Conservation (phyloP, 371 early-diverging fungal species). For the Coemansia sp. region DNA sequence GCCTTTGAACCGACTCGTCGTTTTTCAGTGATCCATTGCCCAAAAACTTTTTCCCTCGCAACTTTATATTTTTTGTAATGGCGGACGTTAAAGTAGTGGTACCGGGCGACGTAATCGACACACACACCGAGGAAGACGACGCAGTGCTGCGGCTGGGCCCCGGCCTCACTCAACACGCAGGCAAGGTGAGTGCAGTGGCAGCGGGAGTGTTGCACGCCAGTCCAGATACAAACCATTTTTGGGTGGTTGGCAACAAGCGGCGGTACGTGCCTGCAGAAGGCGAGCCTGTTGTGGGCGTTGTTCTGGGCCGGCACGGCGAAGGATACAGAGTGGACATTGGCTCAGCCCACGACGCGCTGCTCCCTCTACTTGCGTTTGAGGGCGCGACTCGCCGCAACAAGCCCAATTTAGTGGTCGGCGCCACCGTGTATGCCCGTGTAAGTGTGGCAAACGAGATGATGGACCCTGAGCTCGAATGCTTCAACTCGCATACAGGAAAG, state of each 20-base stretch:
- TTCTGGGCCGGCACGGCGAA: constrained; percentile 69
- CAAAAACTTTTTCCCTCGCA: not conserved
- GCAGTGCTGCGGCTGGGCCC: constrained; percentile 69
- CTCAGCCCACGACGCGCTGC: constrained; percentile 77
- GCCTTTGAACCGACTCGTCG: not conserved
- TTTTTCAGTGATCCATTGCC: not conserved
- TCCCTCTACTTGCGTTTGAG: constrained; percentile 86
- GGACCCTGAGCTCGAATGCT: constrained; percentile 94
- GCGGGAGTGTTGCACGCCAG: constrained; percentile 70
- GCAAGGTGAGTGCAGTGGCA: constrained; percentile 64
- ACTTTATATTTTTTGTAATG: constrained; percentile 11
- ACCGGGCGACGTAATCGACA: constrained; percentile 63
- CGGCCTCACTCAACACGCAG: constrained; percentile 68
- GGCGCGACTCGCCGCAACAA: constrained; percentile 91
- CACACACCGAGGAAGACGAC: constrained; percentile 14
- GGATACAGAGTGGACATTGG: constrained; percentile 90
- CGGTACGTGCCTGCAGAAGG: constrained; percentile 84
- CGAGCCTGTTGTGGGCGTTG: constrained; percentile 86
- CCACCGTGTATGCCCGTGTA: constrained; percentile 82
- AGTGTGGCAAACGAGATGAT: constrained; percentile 88
- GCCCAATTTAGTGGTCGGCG: constrained; percentile 78
- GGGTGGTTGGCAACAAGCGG: constrained; percentile 80
- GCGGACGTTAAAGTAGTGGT: constrained; percentile 55
- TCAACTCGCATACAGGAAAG: constrained; percentile 64
- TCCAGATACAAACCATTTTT: constrained; percentile 62